Percentiles rank a stretch among this genome's conserved stretches.
Conservation (phyloP, 148 eudicot genomes). For the Hydrangea macrophylla region DNA sequence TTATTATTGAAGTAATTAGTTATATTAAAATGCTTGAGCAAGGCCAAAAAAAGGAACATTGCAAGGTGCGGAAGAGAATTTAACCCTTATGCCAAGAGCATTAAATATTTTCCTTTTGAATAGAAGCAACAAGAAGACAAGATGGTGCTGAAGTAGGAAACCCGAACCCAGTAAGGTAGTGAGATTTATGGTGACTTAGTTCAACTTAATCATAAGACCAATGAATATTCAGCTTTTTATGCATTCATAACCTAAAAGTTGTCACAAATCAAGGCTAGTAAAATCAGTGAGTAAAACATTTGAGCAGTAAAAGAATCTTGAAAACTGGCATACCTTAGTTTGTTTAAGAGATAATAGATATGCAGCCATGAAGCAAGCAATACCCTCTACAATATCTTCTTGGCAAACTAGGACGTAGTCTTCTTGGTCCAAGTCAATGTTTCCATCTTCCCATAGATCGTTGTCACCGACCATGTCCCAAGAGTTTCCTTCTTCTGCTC, state of each 20-base stretch:
- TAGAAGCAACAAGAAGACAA: background rate
- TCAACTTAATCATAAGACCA: too few species aligned
- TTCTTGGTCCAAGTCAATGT: slow-evolving; percentile 50
- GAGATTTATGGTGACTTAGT: too few species aligned
- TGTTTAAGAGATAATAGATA: slow-evolving; percentile 76
- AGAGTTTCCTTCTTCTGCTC: slow-evolving; percentile 79
- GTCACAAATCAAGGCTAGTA: background rate
- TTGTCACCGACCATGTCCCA: slow-evolving; percentile 92
- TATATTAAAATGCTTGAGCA: background rate
- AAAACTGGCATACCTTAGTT: slow-evolving; percentile 57
- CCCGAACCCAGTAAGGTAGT: too few species aligned
- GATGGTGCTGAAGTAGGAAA: background rate
- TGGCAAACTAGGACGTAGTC: slow-evolving; percentile 83
- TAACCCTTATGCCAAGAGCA: background rate
- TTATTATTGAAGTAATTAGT: background rate
- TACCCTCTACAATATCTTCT: slow-evolving; percentile 95
- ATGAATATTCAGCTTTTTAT: too few species aligned
- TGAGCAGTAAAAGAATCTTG: background rate
- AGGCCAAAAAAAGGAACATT: background rate
- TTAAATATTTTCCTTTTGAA: too few species aligned
- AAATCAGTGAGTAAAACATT: background rate
- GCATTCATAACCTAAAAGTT: too few species aligned
- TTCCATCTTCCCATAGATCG: slow-evolving; percentile 84
- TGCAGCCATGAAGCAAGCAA: slow-evolving; percentile 94
- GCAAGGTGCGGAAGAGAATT: background rate